Evolutionary conservation across 1,284 basidiomycete species (phyloP).

Genomic region (Pascua guehoae): DNA sequence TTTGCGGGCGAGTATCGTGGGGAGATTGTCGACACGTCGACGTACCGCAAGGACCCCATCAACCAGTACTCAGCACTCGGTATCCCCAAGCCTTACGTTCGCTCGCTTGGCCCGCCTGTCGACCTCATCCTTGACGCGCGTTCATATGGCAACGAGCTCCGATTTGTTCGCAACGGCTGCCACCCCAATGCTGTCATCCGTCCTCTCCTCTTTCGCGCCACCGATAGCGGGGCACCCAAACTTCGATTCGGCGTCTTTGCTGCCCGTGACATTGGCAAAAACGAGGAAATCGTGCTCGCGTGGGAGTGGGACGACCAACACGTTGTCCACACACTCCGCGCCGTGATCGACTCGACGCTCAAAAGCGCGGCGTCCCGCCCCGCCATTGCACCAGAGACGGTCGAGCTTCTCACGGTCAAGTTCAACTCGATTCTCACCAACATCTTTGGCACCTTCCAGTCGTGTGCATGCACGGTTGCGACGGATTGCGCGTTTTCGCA

Average conservation of each 20-base stretch:
- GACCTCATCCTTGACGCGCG: conserved; percentile 78
- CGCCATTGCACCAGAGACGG: conserved; percentile 17
- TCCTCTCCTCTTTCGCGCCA: conserved; percentile 58
- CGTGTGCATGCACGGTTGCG: conserved; percentile 68
- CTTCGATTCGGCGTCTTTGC: conserved; percentile 83
- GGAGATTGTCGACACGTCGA: conserved; percentile 39
- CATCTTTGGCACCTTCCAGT: conserved; percentile 67
- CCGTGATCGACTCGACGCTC: conserved; percentile 29
- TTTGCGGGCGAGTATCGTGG: conserved; percentile 47
- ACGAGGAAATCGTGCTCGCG: conserved; percentile 83
- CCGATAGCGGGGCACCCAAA: conserved; percentile 39
- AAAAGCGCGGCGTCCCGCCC: conserved; percentile 21
- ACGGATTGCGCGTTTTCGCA: conserved; percentile 64
- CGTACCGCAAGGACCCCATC: conserved; percentile 51
- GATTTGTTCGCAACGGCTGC: conserved; percentile 80
- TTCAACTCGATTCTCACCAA: conserved; percentile 69
- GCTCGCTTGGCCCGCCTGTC: conserved; percentile 73
- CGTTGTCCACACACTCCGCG: conserved; percentile 68
- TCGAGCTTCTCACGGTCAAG: conserved; percentile 53
- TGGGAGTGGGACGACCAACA: conserved; percentile 98
- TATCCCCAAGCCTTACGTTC: conserved; percentile 64
- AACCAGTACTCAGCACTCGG: conserved; percentile 57
- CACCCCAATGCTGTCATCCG: conserved; percentile 82
- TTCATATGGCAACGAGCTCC: conserved; percentile 66
- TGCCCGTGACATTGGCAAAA: conserved; percentile 65